Evolutionary conservation across 768 basidiomycete species (phyloP), one percentile per base, ranked within the genome.

Genomic region (Boletus vermiculosoides): DNA sequence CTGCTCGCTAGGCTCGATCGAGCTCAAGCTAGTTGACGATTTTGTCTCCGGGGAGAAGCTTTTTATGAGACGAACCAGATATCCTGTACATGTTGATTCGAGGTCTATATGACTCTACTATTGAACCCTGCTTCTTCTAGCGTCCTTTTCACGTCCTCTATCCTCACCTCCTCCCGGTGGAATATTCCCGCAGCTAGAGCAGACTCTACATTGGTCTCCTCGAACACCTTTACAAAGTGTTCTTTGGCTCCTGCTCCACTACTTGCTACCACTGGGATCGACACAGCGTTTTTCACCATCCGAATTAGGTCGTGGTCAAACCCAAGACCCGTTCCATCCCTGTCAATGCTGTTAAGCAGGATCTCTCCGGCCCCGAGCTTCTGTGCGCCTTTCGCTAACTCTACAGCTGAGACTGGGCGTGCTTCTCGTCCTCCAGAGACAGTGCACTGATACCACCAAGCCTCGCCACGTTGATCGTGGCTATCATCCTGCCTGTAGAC

Each of bases 361-460:
- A 98, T 85, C 74, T 99, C 97, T 5, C 97, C 97, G 0, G 97
- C 95, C 4, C 97, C 97, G 16, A 99, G 83, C 40, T 70, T 70
- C 70, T 97, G 93, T n/a, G 87, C 93, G 13, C 96, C 97, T 56
- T 84, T 78, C 18, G 90, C 92, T n/a, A 99, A 84, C 73, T 98
- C 87, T 22, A 92, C 84, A 42, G 86, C 96, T 15, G 96, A 97
- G 33, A 99, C 74, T 36, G 84, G 85, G 13, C 94, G 85, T 23
- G 78, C 62, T 69, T 94, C 90, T 31, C 97, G 86, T 15, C 97
- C 97, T 39, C 97, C 96, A 1, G 87, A 90, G 46, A 98, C 90
- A 12, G 97, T 98, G 73, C 97, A 98, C 70, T 95, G 94, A 73
- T 99, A 99, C 97, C 96, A 98, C 94, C 97, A 98, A 42, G 85